Evolutionary conservation across 768 basidiomycete species (phyloP), one percentile per base, ranked within the genome.

Genomic region (Boletales sp.): DNA sequence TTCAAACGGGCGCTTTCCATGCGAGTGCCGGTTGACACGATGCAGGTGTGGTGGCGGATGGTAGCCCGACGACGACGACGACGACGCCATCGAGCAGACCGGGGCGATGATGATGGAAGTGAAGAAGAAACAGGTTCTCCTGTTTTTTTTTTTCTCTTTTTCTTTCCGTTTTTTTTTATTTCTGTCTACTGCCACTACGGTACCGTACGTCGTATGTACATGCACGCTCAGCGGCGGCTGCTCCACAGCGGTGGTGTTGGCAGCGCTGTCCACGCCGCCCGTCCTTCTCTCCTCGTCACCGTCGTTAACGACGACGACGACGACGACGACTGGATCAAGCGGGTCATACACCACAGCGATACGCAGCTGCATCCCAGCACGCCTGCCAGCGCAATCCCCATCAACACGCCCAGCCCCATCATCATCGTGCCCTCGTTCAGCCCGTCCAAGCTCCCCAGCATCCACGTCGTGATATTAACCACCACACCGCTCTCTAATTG

Each of bases 321-420:
- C 39, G 19, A 29, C 24, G 29, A 14, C n/a, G 1, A 17, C 38
- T 30, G 82, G 87, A 12, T 66, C 21, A 21, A 21, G 21, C 21
- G 21, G 21, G 21, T 87, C 52, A 82, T 88, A 64, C 91, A 89
- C 64, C 72, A 86, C 55, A 93, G 88, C 62, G 76, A 84, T 0
- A 68, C 92, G 34, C 76, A 79, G 46, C 71, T 68, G 53, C 62
- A 94, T 14, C 69, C 87, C 51, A 71, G 69, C 49, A 83, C 80
- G 58, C 62, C 69, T 4, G 82, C 87, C 7, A 93, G 93, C 67
- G 70, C 92, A 35, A 85, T 90, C 34, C 80, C 84, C 57, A 60
- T 92, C 42, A 79, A 79, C 4, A 70, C 75, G 35, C 67, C 69
- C 5, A 69, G 14, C 41, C 21, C 21, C 21, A 94, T 89, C 91